A percentile compares a stretch with the other conserved stretches of the same genome.
phyloP scores from a whole-genome alignment of 441 rosid species.

The Capsella rubella region DNA sequence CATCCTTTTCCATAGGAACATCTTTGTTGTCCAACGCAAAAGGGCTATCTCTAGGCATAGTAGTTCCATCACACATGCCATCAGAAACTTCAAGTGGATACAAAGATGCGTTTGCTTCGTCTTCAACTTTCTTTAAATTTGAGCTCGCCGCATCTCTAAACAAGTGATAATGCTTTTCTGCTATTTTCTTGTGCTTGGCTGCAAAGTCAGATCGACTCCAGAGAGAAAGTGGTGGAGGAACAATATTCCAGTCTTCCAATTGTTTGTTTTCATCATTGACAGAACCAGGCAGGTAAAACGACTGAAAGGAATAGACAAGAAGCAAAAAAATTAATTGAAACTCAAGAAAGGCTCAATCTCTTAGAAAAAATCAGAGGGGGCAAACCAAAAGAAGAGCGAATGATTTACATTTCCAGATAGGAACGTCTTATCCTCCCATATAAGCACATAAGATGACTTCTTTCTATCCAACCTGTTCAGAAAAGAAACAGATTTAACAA shows the following conservation, averaged over 20 bases:
- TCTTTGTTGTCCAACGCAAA: constrained; percentile 30
- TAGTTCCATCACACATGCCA: constrained; percentile 6
- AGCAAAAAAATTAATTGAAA: constrained; percentile 14
- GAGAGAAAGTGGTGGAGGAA: constrained; percentile 78
- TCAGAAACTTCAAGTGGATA: constrained; percentile 39
- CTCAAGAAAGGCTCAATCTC: constrained; percentile 23
- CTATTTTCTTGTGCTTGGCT: constrained; percentile 61
- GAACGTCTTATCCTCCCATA: constrained; percentile 73
- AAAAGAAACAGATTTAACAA: constrained; percentile 14
- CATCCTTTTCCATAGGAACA: constrained; percentile 41
- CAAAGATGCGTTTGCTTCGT: constrained; percentile 36
- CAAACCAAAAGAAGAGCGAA: not conserved
- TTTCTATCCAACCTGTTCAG: constrained; percentile 76
- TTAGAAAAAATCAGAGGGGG: constrained; percentile 3
- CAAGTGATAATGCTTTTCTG: constrained; percentile 65
- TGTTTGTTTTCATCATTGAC: constrained; percentile 72
- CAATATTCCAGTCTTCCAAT: constrained; percentile 80
- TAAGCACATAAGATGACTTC: constrained; percentile 68
- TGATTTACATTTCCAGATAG: constrained; percentile 80
- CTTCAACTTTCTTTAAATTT: constrained; percentile 16
- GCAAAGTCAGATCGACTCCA: constrained; percentile 85
- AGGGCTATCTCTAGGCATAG: constrained; percentile 18
- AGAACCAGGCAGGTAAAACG: constrained; percentile 95
- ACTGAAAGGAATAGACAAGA: constrained; percentile 56
- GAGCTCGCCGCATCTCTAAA: constrained; percentile 33